Evolutionary conservation across 2,329 filamentous ascomycete genomes (phyloP), one percentile per base, ranked within the genome.

Genomic region (Herpotrichia juniperi): DNA sequence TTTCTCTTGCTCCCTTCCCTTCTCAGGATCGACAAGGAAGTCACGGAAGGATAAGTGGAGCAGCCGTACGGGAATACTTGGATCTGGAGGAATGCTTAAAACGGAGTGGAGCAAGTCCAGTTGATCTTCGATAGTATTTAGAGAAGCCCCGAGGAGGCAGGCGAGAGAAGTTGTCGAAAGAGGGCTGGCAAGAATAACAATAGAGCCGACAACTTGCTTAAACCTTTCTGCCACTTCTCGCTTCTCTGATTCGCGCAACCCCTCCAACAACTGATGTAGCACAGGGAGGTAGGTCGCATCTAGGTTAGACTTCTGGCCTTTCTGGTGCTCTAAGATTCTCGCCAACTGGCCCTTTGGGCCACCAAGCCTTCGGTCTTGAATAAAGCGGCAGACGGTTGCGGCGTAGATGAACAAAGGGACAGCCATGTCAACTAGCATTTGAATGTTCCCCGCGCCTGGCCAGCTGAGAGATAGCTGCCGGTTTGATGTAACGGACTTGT

Each of bases 381-480:
- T 56, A 30, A 59, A 68, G 12, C 59, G 59, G 54, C 54, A 68
- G 5, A 50, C 57, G 7, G 63, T 69, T 9, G 62, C 58, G 2
- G 73, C 68, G 48, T 61, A 72, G 37, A 75, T 74, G 48, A 75
- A 75, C 19, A 75, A 58, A 9, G 67, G 63, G 42, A 59, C 50
- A 10, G 72, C 53, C 40, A 54, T 69, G 11, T 62, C 17, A 21
- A 66, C 58, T 9, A 74, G 48, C 17, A 34, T 49, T 16, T 56
- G 6, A 14, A 72, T 59, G 11, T 11, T 32, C 9, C 62, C 46
- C 9, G 48, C 14, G 0, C 58, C 51, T 9, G 63, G 65, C 66
- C 45, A 52, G 45, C 51, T 45, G n/a, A n/a, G n/a, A n/a, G n/a
- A n/a, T 7, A 59, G 34, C 14, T 5, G n/a, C 7, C 40, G 42